Conservation (phyloP, 306 rosid species). For the Sophora flavescens region DNA sequence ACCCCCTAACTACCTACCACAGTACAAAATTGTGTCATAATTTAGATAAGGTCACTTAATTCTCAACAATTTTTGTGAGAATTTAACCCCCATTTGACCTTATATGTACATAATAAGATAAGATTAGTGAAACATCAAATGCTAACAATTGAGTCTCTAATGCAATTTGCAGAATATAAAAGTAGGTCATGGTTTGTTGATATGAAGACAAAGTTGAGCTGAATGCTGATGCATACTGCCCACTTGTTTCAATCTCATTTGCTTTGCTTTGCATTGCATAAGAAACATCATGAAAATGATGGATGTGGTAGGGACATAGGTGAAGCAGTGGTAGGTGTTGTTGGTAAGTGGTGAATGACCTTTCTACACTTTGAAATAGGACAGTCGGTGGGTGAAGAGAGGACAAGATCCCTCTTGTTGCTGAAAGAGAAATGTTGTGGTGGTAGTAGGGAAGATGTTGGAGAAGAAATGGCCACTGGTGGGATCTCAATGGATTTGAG, state of each 20-base stretch:
- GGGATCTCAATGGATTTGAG: conserved; percentile 77
- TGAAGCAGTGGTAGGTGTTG: conserved; percentile 39
- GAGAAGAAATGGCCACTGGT: conserved; percentile 64
- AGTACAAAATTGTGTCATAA: conserved; percentile 43
- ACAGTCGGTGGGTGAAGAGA: conserved; percentile 38
- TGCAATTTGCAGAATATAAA: conserved; percentile 29
- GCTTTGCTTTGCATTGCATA: conserved; percentile 49
- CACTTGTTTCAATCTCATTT: conserved; percentile 49
- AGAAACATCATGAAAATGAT: conserved; percentile 49
- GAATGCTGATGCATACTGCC: conserved; percentile 46
- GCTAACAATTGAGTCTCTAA: conserved; percentile 16
- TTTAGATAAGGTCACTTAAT: conserved; percentile 28
- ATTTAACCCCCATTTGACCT: conserved; percentile 31
- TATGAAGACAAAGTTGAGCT: conserved; percentile 38
- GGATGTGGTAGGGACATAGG: conserved; percentile 53
- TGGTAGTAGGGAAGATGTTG: conserved; percentile 29
- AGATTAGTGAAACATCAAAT: conserved; percentile 35
- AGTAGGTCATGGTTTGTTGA: conserved; percentile 52
- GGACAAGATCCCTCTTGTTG: conserved; percentile 55
- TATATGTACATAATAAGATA: conserved; percentile 41
- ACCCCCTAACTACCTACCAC: conserved; percentile 32
- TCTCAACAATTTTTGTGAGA: conserved; percentile 41
- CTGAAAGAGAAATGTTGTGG: conserved; percentile 42
- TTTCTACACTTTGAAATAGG: conserved; percentile 57
- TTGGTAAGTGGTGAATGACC: conserved; percentile 40